These are phyloP conservation scores for Botrytis fabae DNA, from an alignment of 2,329 filamentous ascomycete genomes.

Conservation along the genomic window DNA sequence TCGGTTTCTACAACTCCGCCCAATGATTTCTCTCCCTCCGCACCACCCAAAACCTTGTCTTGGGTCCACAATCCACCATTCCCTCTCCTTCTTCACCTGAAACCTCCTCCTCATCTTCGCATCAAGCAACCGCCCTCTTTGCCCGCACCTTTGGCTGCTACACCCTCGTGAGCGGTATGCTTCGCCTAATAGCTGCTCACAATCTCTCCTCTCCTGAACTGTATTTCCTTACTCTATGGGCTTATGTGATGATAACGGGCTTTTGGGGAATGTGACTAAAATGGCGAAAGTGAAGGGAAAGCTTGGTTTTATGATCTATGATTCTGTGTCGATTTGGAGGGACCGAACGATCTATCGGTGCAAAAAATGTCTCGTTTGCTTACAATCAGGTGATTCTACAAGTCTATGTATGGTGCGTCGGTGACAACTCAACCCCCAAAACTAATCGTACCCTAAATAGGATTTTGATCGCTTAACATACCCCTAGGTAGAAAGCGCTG, in stretches of 20 bases:
- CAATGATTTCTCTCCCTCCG: background rate
- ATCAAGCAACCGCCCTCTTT: background rate
- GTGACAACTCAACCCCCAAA: background rate
- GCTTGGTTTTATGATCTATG: background rate
- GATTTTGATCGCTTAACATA: background rate
- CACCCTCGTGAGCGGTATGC: background rate
- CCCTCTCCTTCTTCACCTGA: background rate
- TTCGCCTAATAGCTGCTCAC: background rate
- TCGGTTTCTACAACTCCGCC: background rate
- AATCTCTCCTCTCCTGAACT: background rate
- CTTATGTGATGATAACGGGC: background rate
- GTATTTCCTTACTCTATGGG: background rate
- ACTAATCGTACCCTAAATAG: background rate
- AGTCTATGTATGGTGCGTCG: background rate
- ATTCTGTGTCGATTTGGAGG: background rate
- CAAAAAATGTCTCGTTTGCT: background rate
- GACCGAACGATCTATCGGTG: background rate
- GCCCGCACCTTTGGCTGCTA: background rate
- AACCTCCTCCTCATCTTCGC: background rate
- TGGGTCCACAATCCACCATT: background rate
- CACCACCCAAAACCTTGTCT: background rate
- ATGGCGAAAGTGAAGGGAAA: background rate
- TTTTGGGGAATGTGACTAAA: background rate
- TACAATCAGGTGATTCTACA: background rate
- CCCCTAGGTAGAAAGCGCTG: background rate